Evolutionary conservation across 768 basidiomycete genomes (phyloP).

Genomic region (Kwoniella heveanensis): DNA sequence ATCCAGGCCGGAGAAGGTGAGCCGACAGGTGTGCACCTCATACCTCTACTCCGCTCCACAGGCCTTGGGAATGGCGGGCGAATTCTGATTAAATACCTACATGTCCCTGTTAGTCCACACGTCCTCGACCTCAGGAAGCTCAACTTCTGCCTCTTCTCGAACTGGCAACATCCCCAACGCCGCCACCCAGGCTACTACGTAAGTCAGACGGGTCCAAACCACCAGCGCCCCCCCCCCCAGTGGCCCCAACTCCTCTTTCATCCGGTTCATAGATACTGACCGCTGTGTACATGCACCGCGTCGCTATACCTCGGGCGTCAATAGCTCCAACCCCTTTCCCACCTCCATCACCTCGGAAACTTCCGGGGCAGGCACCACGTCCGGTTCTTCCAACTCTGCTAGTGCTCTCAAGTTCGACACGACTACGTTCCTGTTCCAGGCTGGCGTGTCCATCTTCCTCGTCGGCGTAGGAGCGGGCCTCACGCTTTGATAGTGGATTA

Average conservation of each 20-base stretch:
- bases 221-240: too few relatives aligned
- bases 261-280: too few relatives aligned
- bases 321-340: slow-evolving; percentile 10
- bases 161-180: slow-evolving; percentile 20
- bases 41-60: too few relatives aligned
- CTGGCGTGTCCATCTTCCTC: not conserved
- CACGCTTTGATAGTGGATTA: not conserved
- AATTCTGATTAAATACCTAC: too few relatives aligned
- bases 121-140: not conserved
- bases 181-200: slow-evolving; percentile 6
- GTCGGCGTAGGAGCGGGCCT: not conserved
- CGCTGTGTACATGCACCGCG: too few relatives aligned
- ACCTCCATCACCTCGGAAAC: not conserved
- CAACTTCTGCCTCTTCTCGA: slow-evolving; percentile 2
- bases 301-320: too few relatives aligned
- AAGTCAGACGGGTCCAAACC: not conserved
- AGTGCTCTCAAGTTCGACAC: not conserved
- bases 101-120: too few relatives aligned
- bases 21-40: too few relatives aligned
- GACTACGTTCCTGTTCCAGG: not conserved
- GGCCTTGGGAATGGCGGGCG: too few relatives aligned
- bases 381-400: not conserved
- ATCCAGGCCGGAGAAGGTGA: slow-evolving; percentile 40
- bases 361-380: not conserved
- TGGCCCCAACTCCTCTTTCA: too few relatives aligned